phyloP scores from a whole-genome alignment of 2,329 filamentous ascomycete genomes.

The Aspergillus sojae region DNA sequence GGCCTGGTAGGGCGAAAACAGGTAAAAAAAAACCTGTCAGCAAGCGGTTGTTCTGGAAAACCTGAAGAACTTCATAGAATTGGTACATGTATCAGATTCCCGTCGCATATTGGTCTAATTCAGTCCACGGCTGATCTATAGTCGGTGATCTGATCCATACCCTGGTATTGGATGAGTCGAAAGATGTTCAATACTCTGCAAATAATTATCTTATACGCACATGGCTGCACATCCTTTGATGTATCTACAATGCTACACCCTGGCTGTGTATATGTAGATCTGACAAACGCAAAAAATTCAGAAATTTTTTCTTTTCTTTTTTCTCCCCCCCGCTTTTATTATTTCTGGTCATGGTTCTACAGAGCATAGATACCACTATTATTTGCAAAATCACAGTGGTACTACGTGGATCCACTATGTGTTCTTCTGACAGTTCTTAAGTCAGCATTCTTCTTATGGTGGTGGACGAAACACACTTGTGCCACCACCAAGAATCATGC shows the following conservation, averaged over 20 bases:
- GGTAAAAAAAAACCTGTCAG: not conserved
- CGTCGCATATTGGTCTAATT: not conserved
- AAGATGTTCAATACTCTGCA: slow-evolving; percentile 3
- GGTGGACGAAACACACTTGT: not conserved
- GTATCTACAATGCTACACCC: not conserved
- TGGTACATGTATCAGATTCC: not conserved
- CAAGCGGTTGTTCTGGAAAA: slow-evolving; percentile 16
- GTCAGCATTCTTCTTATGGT: not conserved
- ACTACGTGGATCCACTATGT: slow-evolving; percentile 3
- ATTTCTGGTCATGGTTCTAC: not conserved
- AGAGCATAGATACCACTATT: not conserved
- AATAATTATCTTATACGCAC: not conserved
- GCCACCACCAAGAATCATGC: not conserved
- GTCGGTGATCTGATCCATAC: not conserved
- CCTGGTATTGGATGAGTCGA: slow-evolving; percentile 4
- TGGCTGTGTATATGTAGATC: not conserved
- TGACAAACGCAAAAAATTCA: not conserved
- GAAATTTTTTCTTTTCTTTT: not conserved
- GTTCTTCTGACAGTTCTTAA: slow-evolving; percentile 5
- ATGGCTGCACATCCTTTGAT: slow-evolving; percentile 9
- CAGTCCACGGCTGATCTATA: not conserved
- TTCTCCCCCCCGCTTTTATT: not conserved
- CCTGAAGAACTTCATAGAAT: slow-evolving; percentile 6
- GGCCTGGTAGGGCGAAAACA: slow-evolving; percentile 5
- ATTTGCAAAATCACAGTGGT: not conserved